Conservation (phyloP, 2,329 filamentous ascomycete species). For the Herpotrichia juniperi region DNA sequence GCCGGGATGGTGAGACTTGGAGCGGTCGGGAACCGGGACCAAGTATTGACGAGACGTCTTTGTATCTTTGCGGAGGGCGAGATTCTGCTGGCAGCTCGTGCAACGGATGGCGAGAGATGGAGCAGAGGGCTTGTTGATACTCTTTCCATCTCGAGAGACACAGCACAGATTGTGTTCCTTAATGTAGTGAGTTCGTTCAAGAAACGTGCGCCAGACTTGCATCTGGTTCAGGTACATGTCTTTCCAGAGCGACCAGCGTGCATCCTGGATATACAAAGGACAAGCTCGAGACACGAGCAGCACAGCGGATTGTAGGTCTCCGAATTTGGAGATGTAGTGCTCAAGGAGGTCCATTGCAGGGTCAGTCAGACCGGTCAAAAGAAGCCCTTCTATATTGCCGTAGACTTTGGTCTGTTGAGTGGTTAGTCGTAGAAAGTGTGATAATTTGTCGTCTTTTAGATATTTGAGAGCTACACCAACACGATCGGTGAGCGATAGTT, state of each 20-base stretch:
- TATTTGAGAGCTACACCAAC: slow-evolving; percentile 76
- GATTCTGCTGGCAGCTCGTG: slow-evolving; percentile 70
- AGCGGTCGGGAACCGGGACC: slow-evolving; percentile 20
- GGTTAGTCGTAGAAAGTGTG: slow-evolving; percentile 55
- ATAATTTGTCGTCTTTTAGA: slow-evolving; percentile 62
- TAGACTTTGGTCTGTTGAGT: slow-evolving; percentile 65
- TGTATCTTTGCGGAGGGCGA: slow-evolving; percentile 50
- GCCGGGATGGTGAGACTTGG: slow-evolving; percentile 11
- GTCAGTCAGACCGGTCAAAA: slow-evolving; percentile 78
- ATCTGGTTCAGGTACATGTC: slow-evolving; percentile 74
- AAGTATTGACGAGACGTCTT: slow-evolving; percentile 26
- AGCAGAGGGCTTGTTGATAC: slow-evolving; percentile 66
- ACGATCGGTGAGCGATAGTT: slow-evolving; percentile 76
- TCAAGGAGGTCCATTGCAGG: slow-evolving; percentile 76
- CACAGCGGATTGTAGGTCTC: slow-evolving; percentile 80
- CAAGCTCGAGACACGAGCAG: slow-evolving; percentile 75
- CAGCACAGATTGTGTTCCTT: slow-evolving; percentile 76
- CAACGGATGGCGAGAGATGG: slow-evolving; percentile 78
- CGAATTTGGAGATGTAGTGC: slow-evolving; percentile 75
- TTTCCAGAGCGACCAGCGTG: slow-evolving; percentile 77
- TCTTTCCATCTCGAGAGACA: slow-evolving; percentile 65
- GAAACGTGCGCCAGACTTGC: slow-evolving; percentile 74
- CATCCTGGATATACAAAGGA: slow-evolving; percentile 77
- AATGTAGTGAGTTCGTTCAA: slow-evolving; percentile 77
- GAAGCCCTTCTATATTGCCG: slow-evolving; percentile 78